Base-by-base conservation (phyloP, 208 protist genomes). In the Trypanosoma platydactyli region DNA sequence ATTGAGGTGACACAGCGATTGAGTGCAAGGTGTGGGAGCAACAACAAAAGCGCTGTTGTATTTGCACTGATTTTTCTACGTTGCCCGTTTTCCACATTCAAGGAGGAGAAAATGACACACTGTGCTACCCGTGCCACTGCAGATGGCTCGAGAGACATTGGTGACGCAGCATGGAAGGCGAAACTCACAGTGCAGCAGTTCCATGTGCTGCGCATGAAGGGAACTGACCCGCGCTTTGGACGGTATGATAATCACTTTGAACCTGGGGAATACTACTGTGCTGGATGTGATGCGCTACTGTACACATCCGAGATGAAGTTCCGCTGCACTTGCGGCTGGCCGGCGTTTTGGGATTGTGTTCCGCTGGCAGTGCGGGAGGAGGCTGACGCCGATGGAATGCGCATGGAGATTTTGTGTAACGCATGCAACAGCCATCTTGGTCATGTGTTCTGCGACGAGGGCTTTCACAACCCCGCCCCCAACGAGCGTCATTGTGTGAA, bases 401-500 rank as follows among this genome's bases (percentile, higher is more conserved):
- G 95, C 1, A 79, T 65, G 1, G 95, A 98, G 57, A 97, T 98
- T 78, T 52, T 97, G 56, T 98, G 95, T 71, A 91, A 89, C 54
- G 79, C 84, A 29, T 98, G 95, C 76, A 93, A 91, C 57, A 77
- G 91, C 18, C 95, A 98, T 73, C 81, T 98, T 22, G 95, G 95
- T 0, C 95, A 98, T 68, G 76, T 97, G 5, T 98, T 98, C 64
- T 81, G 90, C 27, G 81, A 80, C 6, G 95, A 98, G 72, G 78
- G 87, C 22, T 94, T 96, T 64, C 69, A 35, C 18, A 92, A 93
- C 55, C 91, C 95, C 1, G 82, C 85, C 35, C 86, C 89, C n/a
- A 96, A 98, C 62, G 82, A 96, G 76, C 82, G 95, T 22, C 91
- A 96, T 73, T 96, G 91, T 73, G 91, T 96, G 30, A 96, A 96